A percentile compares a stretch with the other conserved stretches of the same genome.
Evolutionary conservation across 371 early-diverging fungal species (phyloP).

Genomic region (Zychaea mexicana): DNA sequence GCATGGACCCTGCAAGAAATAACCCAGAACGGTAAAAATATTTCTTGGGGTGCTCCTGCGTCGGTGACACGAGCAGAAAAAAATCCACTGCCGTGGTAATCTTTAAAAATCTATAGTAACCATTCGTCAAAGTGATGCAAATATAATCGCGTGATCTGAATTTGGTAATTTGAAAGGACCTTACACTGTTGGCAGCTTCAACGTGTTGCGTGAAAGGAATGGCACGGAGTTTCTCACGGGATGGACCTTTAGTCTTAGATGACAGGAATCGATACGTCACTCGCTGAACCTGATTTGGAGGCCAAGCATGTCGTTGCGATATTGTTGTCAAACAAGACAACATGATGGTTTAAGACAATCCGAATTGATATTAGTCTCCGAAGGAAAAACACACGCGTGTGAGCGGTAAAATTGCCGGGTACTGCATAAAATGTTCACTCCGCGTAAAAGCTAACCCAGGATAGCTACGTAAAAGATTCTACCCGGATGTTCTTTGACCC

Average conservation of each 20-base stretch:
- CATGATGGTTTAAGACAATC: not conserved
- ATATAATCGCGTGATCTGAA: not conserved
- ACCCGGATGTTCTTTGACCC: not conserved
- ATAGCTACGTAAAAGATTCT: not conserved
- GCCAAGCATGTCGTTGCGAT: too few relatives aligned
- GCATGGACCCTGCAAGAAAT: slow-evolving; percentile 54
- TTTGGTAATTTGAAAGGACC: not conserved
- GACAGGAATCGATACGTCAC: not conserved
- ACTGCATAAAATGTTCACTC: not conserved
- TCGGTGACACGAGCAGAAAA: slow-evolving; percentile 51
- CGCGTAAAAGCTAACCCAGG: not conserved
- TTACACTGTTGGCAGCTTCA: slow-evolving; percentile 59
- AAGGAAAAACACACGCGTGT: too few relatives aligned
- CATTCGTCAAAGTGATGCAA: not conserved
- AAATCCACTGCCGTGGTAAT: slow-evolving; percentile 62
- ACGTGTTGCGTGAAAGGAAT: slow-evolving; percentile 60
- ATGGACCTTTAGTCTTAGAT: slow-evolving; percentile 31
- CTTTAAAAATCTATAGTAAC: slow-evolving; percentile 45
- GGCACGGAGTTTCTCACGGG: slow-evolving; percentile 47
- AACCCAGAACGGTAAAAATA: slow-evolving; percentile 64
- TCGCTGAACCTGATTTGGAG: not conserved
- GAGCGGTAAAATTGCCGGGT: not conserved
- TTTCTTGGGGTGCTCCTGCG: slow-evolving; percentile 52
- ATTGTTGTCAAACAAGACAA: too few relatives aligned
- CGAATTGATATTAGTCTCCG: not conserved